Base-by-base conservation (phyloP, 495 filamentous ascomycete species). In the Penicillium psychrofluorescens region DNA sequence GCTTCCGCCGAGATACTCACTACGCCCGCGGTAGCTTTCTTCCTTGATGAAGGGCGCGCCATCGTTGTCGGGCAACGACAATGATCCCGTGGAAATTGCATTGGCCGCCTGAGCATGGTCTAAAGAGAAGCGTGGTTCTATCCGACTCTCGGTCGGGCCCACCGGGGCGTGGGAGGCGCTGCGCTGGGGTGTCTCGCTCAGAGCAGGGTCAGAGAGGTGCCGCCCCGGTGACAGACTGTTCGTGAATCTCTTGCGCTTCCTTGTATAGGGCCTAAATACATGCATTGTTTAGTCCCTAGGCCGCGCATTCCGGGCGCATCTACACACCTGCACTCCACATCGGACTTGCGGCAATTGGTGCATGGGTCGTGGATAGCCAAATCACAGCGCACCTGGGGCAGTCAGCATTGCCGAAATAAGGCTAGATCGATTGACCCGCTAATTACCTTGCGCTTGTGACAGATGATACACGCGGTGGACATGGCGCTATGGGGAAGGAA, bases 21-120 rank as follows among this genome's bases (percentile, higher is more conserved):
- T 43, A n/a, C 57, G 54, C 11, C 57, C 57, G 29, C 57, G 57
- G 38, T 58, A 61, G 47, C 54, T 61, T 48, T 61, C 57, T 35
- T 61, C 51, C 35, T 61, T 61, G 28, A 61, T 53, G 34, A 48
- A 46, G 0, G 57, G 42, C 37, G 55, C 54, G 16, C 41, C 55
- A 53, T 53, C 40, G 12, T 38, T 46, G 4, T 35, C 16, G 2
- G 38, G 33, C 6, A 40, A n/a, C 1, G 32, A 16, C 2, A 35
- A 33, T n/a, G 46, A 11, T 10, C 43, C 43, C 11, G 32, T 41
- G 6, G 12, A 9, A 15, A 40, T 13, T 11, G 42, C 22, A 43
- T 38, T 35, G 8, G 37, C 49, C 9, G 30, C 31, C 28, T 45
- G 49, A 35, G 49, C 9, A 12, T 7, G 15, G 31, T 34, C 36